A percentile compares a stretch with the other conserved stretches of the same genome.
Evolutionary conservation across 768 basidiomycete species (phyloP).

Genomic region (Lyophyllum atratum): DNA sequence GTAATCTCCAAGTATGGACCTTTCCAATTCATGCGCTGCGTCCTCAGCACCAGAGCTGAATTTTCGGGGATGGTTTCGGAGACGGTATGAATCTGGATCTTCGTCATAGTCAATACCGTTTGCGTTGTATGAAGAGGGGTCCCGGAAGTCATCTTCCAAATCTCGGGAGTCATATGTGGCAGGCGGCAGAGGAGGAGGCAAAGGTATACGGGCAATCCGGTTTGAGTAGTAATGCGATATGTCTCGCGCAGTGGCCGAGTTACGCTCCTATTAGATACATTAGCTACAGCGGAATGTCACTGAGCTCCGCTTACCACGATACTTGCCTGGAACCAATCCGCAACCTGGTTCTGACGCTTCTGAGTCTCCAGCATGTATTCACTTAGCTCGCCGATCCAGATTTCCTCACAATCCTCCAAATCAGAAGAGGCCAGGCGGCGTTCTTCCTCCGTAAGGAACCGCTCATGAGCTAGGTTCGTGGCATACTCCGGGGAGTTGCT

Average conservation of each 20-base stretch:
- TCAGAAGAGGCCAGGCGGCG: conserved; percentile 67
- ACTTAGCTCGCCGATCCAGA: conserved; percentile 72
- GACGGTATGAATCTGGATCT: conserved; percentile 26
- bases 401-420: conserved; percentile 77
- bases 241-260: conserved; percentile 58
- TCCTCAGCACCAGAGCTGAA: conserved; percentile 49
- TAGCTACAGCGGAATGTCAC: not conserved
- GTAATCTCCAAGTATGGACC: conserved; percentile 49
- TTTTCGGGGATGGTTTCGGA: conserved; percentile 30
- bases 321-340: conserved; percentile 71
- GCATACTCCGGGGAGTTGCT: conserved; percentile 27
- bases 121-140: conserved; percentile 19
- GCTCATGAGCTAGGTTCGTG: conserved; percentile 26
- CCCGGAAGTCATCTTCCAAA: conserved; percentile 30
- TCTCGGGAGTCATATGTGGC: conserved; percentile 17
- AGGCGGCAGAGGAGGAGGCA: conserved; percentile 35
- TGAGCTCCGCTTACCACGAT: conserved; percentile 48
- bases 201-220: conserved; percentile 48
- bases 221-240: conserved; percentile 61
- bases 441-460: conserved; percentile 38
- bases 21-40: conserved; percentile 58
- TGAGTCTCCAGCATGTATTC: conserved; percentile 74
- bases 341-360: conserved; percentile 71
- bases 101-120: conserved; percentile 34
- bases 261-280: conserved; percentile 59